Conservation (phyloP, 805 yeast genomes). For the Candida manassasensis region DNA sequence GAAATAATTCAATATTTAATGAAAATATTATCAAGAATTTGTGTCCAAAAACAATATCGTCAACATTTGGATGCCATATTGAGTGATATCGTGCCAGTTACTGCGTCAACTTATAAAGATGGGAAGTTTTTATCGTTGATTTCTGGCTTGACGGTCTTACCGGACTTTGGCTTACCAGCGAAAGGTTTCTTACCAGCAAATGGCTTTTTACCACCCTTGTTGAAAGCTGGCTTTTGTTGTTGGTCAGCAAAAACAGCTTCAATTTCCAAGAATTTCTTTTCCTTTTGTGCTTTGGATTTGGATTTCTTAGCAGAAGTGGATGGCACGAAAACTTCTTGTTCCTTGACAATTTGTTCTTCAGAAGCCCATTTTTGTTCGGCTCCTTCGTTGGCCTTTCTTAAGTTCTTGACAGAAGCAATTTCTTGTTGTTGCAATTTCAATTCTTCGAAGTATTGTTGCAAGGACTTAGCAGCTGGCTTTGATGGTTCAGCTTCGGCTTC, state of each 20-base stretch:
- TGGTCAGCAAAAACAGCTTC: conserved; percentile 68
- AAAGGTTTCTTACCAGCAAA: conserved; percentile 5
- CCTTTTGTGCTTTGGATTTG: conserved; percentile 73
- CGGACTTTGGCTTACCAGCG: conserved; percentile 7
- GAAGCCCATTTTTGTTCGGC: conserved; percentile 46
- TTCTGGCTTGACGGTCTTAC: conserved; percentile 31
- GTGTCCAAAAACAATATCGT: too few relatives aligned
- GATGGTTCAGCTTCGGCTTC: conserved; percentile 44
- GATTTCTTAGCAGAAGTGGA: conserved; percentile 63
- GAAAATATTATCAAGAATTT: too few relatives aligned
- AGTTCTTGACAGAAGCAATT: conserved; percentile 30
- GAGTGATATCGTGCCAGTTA: not conserved
- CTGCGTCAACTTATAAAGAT: conserved; percentile 44
- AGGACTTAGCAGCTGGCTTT: conserved; percentile 59
- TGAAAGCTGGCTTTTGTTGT: conserved; percentile 22
- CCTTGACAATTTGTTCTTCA: conserved; percentile 60
- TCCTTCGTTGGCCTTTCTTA: conserved; percentile 56
- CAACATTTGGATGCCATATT: not conserved
- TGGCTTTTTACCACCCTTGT: conserved; percentile 17
- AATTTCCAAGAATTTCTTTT: conserved; percentile 72
- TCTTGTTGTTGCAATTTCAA: conserved; percentile 42
- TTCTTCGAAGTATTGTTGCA: conserved; percentile 83
- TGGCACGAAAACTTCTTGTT: conserved; percentile 53
- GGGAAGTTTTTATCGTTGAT: conserved; percentile 69
- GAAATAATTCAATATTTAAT: conserved; percentile 1